These are phyloP conservation scores for Penicillium verhagenii DNA, from an alignment of 495 filamentous ascomycete species.

Conservation along the genomic window DNA sequence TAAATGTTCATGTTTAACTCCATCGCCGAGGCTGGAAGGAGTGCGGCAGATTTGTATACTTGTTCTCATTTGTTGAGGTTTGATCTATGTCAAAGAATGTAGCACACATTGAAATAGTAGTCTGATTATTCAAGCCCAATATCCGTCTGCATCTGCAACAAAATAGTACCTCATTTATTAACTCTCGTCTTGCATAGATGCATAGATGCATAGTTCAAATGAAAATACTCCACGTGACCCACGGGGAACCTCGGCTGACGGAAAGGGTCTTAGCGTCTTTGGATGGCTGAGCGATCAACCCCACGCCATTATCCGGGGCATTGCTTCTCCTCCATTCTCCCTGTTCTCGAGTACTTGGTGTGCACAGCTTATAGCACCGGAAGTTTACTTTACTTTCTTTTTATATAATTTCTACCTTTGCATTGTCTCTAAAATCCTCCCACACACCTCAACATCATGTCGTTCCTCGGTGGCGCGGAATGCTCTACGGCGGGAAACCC, in stretches of 20 bases:
- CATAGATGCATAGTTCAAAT: too few species aligned
- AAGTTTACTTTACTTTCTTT: not conserved
- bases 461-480: slow-evolving; percentile 91
- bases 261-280: slow-evolving; percentile 7
- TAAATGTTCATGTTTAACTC: too few species aligned
- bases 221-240: slow-evolving; percentile 41
- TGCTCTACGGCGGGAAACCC: slow-evolving; percentile 97
- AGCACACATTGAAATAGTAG: too few species aligned
- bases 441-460: slow-evolving; percentile 56
- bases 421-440: not conserved
- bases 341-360: slow-evolving; percentile 1
- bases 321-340: slow-evolving; percentile 6
- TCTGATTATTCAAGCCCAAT: too few species aligned
- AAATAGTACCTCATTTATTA: too few species aligned
- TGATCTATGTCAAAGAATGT: too few species aligned
- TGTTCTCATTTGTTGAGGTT: too few species aligned
- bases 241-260: slow-evolving; percentile 36
- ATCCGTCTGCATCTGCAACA: too few species aligned
- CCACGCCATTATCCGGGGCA: slow-evolving; percentile 30
- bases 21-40: too few species aligned
- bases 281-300: slow-evolving; percentile 32
- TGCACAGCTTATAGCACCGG: not conserved
- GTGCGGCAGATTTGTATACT: too few species aligned
- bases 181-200: not conserved
- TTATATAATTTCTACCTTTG: slow-evolving; percentile 1